Evolutionary conservation across 768 basidiomycete species (phyloP).

Genomic region (Pseudohyphozyma bogoriensis): DNA sequence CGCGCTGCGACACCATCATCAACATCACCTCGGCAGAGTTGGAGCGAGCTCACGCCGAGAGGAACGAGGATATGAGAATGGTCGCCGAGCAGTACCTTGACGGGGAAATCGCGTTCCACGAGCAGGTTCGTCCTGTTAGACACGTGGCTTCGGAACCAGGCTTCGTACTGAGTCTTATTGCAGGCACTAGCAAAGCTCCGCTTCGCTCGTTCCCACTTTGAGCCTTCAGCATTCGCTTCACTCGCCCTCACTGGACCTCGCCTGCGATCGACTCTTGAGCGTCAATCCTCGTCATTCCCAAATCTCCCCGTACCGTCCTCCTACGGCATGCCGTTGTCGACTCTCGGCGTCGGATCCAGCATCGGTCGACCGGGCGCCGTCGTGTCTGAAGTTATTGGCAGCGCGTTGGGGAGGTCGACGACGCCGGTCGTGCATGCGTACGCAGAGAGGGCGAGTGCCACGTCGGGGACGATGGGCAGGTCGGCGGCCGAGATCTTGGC

Average conservation of each 20-base stretch:
- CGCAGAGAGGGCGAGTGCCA: neutral
- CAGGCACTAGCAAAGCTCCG: constrained; percentile 54
- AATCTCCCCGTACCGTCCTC: neutral
- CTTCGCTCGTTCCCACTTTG: constrained; percentile 50
- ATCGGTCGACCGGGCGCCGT: neutral
- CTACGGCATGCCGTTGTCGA: constrained; percentile 1
- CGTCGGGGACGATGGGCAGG: neutral
- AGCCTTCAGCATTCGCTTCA: constrained; percentile 45
- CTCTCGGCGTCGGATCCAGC: neutral
- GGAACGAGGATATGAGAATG: constrained; percentile 55
- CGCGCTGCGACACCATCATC: constrained; percentile 74
- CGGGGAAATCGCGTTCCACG: constrained; percentile 64
- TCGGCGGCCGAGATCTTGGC: neutral
- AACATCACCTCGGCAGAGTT: constrained; percentile 84
- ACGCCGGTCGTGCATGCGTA: neutral
- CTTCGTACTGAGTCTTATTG: neutral
- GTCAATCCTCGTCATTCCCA: neutral
- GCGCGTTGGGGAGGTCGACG: neutral
- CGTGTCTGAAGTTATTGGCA: neutral
- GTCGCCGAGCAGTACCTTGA: constrained; percentile 61
- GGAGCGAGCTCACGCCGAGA: constrained; percentile 65
- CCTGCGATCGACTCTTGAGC: constrained; percentile 18
- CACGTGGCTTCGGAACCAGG: neutral
- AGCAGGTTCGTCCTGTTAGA: constrained; percentile 49
- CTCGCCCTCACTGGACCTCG: constrained; percentile 36